These are phyloP conservation scores for Lactarius pseudohatsudake DNA, from an alignment of 768 basidiomycete species.

Conservation along the genomic window DNA sequence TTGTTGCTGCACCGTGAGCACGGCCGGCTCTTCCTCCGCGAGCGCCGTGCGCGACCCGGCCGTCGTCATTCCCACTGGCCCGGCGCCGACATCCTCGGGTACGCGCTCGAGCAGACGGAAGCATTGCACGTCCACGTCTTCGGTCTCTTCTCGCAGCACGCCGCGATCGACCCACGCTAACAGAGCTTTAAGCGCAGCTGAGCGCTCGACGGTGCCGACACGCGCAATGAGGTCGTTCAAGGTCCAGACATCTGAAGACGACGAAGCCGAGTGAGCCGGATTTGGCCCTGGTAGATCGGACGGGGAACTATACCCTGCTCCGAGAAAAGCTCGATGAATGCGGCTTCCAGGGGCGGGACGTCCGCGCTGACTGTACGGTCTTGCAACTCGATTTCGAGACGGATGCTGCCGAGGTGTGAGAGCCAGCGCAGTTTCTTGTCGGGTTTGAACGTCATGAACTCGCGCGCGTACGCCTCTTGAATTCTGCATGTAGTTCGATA, in stretches of 20 bases:
- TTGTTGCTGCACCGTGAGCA: conserved; percentile 64
- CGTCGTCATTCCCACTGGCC: conserved; percentile 10
- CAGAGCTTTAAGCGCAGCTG: conserved; percentile 68
- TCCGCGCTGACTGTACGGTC: conserved; percentile 76
- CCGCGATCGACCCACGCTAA: conserved; percentile 83
- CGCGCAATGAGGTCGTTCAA: conserved; percentile 63
- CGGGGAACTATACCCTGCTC: conserved; percentile 50
- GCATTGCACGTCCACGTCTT: conserved; percentile 38
- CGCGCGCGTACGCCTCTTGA: conserved; percentile 72
- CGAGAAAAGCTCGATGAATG: conserved; percentile 84
- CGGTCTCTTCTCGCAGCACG: conserved; percentile 68
- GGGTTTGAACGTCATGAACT: conserved; percentile 83
- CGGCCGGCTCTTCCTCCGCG: conserved; percentile 48
- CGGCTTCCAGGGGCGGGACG: conserved; percentile 87
- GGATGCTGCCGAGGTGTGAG: conserved; percentile 83
- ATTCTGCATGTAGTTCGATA: conserved; percentile 46
- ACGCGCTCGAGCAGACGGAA: conserved; percentile 67
- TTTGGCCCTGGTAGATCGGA: neutral
- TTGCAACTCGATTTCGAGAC: conserved; percentile 75
- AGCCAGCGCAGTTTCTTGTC: conserved; percentile 91
- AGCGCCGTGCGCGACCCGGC: conserved; percentile 30
- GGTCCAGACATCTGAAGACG: conserved; percentile 61
- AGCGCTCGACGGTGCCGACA: conserved; percentile 65
- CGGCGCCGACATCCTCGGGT: conserved; percentile 40
- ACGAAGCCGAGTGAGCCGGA: neutral